Evolutionary conservation across 1,284 basidiomycete genomes (phyloP).

Genomic region (Cryptococcus jaspeensis): DNA sequence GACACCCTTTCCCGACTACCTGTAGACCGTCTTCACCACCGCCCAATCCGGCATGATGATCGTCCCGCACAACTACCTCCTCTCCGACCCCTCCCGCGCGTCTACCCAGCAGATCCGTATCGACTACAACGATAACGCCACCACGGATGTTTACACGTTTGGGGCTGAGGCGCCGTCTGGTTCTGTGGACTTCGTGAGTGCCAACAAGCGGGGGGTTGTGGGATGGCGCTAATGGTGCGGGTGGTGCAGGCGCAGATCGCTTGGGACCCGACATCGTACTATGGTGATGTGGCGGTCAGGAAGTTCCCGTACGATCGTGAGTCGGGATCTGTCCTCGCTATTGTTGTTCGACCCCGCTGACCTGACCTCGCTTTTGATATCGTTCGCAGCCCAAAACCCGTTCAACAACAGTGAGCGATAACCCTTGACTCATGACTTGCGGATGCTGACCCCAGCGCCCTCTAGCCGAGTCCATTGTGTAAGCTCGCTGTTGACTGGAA

Average conservation of each 20-base stretch:
- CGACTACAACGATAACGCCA: slow-evolving; percentile 24
- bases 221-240: neutral
- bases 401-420: slow-evolving; percentile 24
- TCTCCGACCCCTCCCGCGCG: slow-evolving; percentile 26
- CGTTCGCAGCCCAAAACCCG: slow-evolving; percentile 20
- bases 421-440: neutral
- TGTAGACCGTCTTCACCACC: slow-evolving; percentile 37
- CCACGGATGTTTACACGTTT: slow-evolving; percentile 29
- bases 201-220: no score
- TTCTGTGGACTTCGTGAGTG: slow-evolving; percentile 25
- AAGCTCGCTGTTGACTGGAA: no score
- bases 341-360: neutral
- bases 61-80: slow-evolving; percentile 40
- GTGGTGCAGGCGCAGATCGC: slow-evolving; percentile 9
- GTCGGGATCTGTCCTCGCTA: neutral
- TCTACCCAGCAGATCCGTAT: slow-evolving; percentile 36
- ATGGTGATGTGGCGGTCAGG: slow-evolving; percentile 31
- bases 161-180: slow-evolving; percentile 23
- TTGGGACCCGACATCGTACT: slow-evolving; percentile 25
- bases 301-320: slow-evolving; percentile 43
- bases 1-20: neutral
- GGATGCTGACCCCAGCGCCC: neutral
- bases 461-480: slow-evolving; percentile 12
- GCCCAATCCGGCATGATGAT: slow-evolving; percentile 34
- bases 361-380: neutral